These are phyloP conservation scores for Cyberlindnera saturnus DNA, from an alignment of 805 yeast genomes.

Conservation along the genomic window DNA sequence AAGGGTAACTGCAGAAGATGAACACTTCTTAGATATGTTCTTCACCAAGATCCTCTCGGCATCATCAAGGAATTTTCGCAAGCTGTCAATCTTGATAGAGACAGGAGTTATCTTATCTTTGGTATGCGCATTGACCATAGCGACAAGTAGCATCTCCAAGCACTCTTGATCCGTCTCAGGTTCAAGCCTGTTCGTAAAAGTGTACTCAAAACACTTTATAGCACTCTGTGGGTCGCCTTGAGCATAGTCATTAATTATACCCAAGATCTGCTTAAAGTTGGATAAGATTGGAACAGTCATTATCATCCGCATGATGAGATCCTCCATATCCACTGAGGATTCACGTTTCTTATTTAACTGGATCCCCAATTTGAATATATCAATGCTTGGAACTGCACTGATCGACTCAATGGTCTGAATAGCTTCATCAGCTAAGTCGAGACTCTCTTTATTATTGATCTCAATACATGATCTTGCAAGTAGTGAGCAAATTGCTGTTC, in stretches of 20 bases:
- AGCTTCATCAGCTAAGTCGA: conserved; percentile 17
- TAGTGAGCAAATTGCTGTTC: conserved; percentile 21
- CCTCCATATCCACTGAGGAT: conserved; percentile 18
- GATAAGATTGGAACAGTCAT: conserved; percentile 22
- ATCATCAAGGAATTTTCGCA: conserved; percentile 20
- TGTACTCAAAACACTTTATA: conserved; percentile 28
- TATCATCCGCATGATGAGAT: conserved; percentile 31
- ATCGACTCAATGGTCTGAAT: conserved; percentile 22
- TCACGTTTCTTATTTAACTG: conserved; percentile 16
- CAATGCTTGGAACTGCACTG: conserved; percentile 23
- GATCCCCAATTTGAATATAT: conserved; percentile 26
- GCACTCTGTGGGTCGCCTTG: conserved; percentile 22
- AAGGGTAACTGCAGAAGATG: conserved; percentile 29
- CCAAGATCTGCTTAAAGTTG: conserved; percentile 21
- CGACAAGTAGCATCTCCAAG: conserved; percentile 20
- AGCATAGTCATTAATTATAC: conserved; percentile 26
- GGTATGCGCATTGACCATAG: conserved; percentile 24
- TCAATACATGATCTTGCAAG: conserved; percentile 25
- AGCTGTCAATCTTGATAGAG: conserved; percentile 17
- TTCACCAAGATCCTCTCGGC: conserved; percentile 25
- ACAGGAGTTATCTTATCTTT: conserved; percentile 23
- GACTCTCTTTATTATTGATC: conserved; percentile 9
- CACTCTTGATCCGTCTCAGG: conserved; percentile 20
- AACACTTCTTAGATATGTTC: conserved; percentile 24
- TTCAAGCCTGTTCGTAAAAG: conserved; percentile 28